Conservation (phyloP, 352 stramenopile species). For the Phytopythium mirpurense region DNA sequence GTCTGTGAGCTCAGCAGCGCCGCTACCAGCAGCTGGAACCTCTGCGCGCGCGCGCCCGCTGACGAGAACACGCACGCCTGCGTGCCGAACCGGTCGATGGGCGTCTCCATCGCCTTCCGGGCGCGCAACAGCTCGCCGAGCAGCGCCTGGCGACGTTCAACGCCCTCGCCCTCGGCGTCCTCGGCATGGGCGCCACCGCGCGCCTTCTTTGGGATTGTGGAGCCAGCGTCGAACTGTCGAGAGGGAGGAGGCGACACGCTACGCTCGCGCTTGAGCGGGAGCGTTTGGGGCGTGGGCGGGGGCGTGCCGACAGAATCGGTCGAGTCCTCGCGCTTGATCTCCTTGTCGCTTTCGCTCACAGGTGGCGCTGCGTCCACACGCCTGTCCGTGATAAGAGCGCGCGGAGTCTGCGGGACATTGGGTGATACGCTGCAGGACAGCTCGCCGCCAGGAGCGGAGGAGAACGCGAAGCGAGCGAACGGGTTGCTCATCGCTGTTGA, state of each 20-base stretch:
- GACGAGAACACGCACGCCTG: conserved; percentile 43
- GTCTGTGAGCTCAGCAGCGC: conserved; percentile 74
- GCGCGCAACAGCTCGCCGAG: conserved; percentile 32
- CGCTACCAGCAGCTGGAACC: conserved; percentile 63
- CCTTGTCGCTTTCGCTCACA: too few species aligned
- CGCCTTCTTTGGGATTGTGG: conserved; percentile 1
- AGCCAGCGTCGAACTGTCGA: conserved; percentile 6
- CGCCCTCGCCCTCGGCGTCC: not conserved
- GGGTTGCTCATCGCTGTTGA: conserved; percentile 27
- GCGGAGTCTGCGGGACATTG: too few species aligned
- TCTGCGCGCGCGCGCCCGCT: conserved; percentile 15
- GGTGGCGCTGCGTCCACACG: too few species aligned
- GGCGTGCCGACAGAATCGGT: too few species aligned
- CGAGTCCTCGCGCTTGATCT: conserved; percentile 8
- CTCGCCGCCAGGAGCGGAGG: conserved; percentile 2
- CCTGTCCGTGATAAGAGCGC: too few species aligned
- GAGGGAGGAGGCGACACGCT: conserved; percentile 3
- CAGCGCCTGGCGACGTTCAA: conserved; percentile 25
- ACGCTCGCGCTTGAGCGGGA: conserved; percentile 17
- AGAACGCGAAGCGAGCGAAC: conserved; percentile 60
- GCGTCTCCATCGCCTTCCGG: conserved; percentile 26
- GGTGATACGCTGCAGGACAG: too few species aligned
- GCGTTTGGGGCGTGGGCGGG: not conserved
- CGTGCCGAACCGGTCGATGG: conserved; percentile 67
- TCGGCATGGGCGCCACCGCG: not conserved